Conservation (phyloP, 768 basidiomycete species). For the Suillus hirtellus region DNA sequence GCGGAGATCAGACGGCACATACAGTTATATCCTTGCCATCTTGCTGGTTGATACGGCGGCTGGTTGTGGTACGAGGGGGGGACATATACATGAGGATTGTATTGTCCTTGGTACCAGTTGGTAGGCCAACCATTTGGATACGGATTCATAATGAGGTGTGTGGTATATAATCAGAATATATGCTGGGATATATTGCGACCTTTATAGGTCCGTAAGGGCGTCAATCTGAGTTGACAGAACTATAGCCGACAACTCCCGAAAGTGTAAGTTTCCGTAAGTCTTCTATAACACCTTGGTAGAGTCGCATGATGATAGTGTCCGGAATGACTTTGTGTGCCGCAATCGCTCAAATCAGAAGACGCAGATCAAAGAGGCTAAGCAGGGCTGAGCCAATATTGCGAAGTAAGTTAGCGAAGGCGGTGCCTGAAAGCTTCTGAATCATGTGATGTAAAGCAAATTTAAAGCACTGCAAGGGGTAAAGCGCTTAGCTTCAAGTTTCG, state of each 20-base stretch:
- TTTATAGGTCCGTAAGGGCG: slow-evolving; percentile 14
- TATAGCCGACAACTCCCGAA: not conserved
- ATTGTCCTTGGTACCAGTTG: slow-evolving; percentile 26
- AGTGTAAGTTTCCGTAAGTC: not conserved
- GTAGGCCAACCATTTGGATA: slow-evolving; percentile 20
- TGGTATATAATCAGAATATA: not conserved
- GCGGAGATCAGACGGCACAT: not conserved
- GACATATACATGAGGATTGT: slow-evolving; percentile 33
- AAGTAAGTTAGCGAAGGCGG: not conserved
- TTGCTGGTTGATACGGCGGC: slow-evolving; percentile 14
- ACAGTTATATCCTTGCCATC: slow-evolving; percentile 21
- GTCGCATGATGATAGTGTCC: not conserved
- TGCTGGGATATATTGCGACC: slow-evolving; percentile 1
- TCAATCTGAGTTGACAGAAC: not conserved
- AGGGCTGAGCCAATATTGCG: not conserved
- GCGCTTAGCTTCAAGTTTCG: not conserved
- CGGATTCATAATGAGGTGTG: slow-evolving; percentile 23
- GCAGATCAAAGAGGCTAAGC: not conserved
- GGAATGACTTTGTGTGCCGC: not conserved
- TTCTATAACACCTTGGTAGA: not conserved
- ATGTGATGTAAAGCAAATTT: not conserved
- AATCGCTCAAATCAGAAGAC: not conserved
- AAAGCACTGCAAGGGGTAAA: not conserved
- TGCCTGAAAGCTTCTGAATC: not conserved
- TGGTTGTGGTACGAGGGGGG: slow-evolving; percentile 19